Percentiles rank a stretch among this genome's conserved stretches.
These are phyloP conservation scores for Phaeotremella skinneri DNA, from an alignment of 768 basidiomycete species.

Conservation along the genomic window DNA sequence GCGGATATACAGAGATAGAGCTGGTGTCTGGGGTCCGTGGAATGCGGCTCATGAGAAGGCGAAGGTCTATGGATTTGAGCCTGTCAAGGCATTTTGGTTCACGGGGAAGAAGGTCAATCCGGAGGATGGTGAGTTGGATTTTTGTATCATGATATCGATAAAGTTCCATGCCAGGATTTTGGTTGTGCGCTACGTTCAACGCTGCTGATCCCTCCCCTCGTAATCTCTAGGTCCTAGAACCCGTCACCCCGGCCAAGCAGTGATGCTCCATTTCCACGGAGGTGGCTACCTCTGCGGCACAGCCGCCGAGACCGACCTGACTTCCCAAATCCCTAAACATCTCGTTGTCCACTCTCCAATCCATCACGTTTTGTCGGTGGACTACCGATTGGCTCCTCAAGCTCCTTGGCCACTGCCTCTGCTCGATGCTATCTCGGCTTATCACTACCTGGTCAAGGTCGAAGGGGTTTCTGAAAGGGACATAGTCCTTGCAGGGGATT, in stretches of 20 bases:
- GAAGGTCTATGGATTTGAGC: conserved; percentile 26
- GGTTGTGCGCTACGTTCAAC: not conserved
- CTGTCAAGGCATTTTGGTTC: conserved; percentile 44
- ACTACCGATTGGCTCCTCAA: conserved; percentile 93
- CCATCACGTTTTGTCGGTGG: conserved; percentile 55
- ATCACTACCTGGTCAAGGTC: conserved; percentile 73
- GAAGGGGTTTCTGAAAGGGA: conserved; percentile 83
- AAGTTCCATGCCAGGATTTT: not conserved
- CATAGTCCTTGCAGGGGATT: conserved; percentile 72
- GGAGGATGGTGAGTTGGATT: conserved; percentile 16
- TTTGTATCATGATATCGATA: no score
- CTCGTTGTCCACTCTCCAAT: conserved; percentile 39
- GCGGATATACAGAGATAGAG: conserved; percentile 8
- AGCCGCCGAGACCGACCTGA: conserved; percentile 42
- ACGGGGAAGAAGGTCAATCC: conserved; percentile 31
- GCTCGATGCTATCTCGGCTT: conserved; percentile 78
- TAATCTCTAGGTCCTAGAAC: conserved; percentile 4
- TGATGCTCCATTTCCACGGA: conserved; percentile 42
- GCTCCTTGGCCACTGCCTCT: conserved; percentile 87
- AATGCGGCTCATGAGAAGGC: conserved; percentile 12
- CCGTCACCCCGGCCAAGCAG: conserved; percentile 27
- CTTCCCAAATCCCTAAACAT: conserved; percentile 35
- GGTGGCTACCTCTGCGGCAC: conserved; percentile 45
- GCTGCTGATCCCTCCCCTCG: not conserved
- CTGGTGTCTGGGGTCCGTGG: conserved; percentile 31